Conservation (phyloP, 352 stramenopile genomes). For the Discostella stelligera region DNA sequence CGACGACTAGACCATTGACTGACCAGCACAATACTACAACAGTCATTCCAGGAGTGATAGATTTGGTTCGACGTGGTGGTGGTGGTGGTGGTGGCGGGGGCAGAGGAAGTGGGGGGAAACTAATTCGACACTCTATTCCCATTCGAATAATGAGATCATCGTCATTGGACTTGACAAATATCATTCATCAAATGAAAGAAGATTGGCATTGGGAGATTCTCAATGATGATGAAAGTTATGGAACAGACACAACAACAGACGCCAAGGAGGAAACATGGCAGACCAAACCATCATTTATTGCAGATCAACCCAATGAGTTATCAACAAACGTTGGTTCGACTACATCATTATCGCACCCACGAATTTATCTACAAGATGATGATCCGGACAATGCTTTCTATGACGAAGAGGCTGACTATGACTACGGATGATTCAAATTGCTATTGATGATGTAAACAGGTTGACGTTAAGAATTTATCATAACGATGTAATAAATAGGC, state of each 20-base stretch:
- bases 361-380: neutral
- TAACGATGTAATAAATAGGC: neutral
- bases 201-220: slow-evolving; percentile 8
- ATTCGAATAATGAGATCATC: slow-evolving; percentile 20
- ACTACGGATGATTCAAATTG: neutral
- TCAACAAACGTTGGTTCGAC: neutral
- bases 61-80: slow-evolving; percentile 32
- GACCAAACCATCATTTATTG: neutral
- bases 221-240: neutral
- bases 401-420: neutral
- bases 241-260: neutral
- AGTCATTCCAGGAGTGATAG: slow-evolving; percentile 28
- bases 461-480: too few species aligned
- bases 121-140: slow-evolving; percentile 42
- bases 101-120: slow-evolving; percentile 28
- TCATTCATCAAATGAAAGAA: slow-evolving; percentile 16
- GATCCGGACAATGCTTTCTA: neutral
- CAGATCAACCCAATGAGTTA: neutral
- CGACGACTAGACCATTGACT: slow-evolving; percentile 15
- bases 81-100: neutral
- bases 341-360: neutral
- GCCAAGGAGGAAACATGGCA: neutral
- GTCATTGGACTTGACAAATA: neutral
- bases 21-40: slow-evolving; percentile 23
- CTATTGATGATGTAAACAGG: neutral